These are phyloP conservation scores for Malassezia restricta DNA, from an alignment of 1,284 basidiomycete species.

Conservation along the genomic window DNA sequence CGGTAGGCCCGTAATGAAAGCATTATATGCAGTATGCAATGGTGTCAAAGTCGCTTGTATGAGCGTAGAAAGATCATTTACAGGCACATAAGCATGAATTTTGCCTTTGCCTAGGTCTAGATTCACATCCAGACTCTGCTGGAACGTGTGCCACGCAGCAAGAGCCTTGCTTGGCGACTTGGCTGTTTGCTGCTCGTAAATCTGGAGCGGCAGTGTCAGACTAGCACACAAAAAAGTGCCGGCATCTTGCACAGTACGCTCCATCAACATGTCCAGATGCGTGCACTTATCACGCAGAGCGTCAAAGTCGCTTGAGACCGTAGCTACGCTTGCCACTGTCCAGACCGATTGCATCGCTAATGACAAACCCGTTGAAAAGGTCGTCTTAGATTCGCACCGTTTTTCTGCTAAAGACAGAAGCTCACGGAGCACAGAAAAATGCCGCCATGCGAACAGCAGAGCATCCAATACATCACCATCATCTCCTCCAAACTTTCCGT, in stretches of 20 bases:
- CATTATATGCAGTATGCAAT: background rate
- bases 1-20: background rate
- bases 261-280: background rate
- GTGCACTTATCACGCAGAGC: background rate
- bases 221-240: background rate
- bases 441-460: conserved; percentile 7
- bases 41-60: background rate
- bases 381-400: background rate
- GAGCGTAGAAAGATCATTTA: background rate
- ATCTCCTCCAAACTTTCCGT: conserved; percentile 5
- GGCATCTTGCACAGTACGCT: background rate
- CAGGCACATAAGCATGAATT: background rate
- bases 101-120: background rate
- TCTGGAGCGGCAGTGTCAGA: conserved; percentile 9
- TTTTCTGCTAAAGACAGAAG: background rate
- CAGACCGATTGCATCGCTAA: background rate
- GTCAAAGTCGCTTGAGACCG: background rate
- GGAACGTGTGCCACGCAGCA: conserved; percentile 7
- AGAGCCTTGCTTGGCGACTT: background rate
- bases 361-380: background rate
- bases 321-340: background rate
- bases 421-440: conserved; percentile 1
- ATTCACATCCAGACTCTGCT: conserved; percentile 14
- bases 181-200: background rate
- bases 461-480: conserved; percentile 9